phyloP scores from a whole-genome alignment of 1,284 basidiomycete genomes.

The Heliocybe sulcata region DNA sequence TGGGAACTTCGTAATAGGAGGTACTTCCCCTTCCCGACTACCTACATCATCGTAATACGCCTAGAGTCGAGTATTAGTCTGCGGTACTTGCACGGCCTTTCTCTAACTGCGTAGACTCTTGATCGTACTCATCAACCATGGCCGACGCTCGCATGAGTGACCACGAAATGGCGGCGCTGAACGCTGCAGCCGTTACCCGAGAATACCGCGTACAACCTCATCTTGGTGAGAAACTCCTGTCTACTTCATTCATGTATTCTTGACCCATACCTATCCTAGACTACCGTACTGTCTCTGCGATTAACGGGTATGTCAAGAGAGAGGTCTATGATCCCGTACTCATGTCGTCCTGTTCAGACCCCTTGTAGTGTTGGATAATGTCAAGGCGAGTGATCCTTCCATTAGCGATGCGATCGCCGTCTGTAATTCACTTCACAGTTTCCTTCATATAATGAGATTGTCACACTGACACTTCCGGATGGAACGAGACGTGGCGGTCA shows the following conservation, averaged over 20 bases:
- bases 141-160: conserved; percentile 59
- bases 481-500: conserved; percentile 94
- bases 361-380: conserved; percentile 95
- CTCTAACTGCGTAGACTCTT: not conserved
- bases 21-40: not conserved
- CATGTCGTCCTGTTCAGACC: conserved; percentile 44
- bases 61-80: not conserved
- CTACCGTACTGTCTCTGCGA: conserved; percentile 92
- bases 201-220: conserved; percentile 86
- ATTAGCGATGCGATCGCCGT: conserved; percentile 7
- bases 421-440: conserved; percentile 50
- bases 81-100: not conserved
- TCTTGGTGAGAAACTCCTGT: conserved; percentile 52
- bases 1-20: not conserved
- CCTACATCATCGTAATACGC: not conserved
- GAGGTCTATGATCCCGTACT: conserved; percentile 3
- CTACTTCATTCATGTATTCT: not conserved
- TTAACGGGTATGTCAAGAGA: conserved; percentile 76
- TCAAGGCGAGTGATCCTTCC: conserved; percentile 62
- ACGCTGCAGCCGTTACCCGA: conserved; percentile 80
- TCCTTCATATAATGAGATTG: conserved; percentile 99
- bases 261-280: conserved; percentile 42
- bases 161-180: conserved; percentile 74
- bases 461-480: conserved; percentile 93
- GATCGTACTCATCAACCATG: conserved; percentile 22